Base-by-base conservation (phyloP, 345 rosid genomes). In the Moricandia arvensis region DNA sequence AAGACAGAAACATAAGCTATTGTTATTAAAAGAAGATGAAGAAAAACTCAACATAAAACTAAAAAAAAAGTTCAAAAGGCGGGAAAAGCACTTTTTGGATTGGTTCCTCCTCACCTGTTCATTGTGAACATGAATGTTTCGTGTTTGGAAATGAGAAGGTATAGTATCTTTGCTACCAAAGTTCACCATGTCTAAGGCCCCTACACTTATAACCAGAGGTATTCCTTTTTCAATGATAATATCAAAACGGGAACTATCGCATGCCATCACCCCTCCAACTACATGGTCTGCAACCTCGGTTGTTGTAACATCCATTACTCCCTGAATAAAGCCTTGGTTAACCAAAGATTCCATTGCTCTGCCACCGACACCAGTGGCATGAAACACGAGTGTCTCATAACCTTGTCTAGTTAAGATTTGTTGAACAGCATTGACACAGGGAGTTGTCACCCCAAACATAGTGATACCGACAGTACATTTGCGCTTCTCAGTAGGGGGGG, bases 351-450 rank as follows among this genome's bases (percentile, higher is more conserved):
- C 97, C 98, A 94, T 91, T 8, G 98, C 93, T 77, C 85, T 91
- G 62, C 98, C 98, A 41, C 98, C 98, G 2, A 89, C 84, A 21
- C 97, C 98, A 8, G 96, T 94, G 75, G 98, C 98, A 82, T 94
- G 97, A 72, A 94, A 94, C 77, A 94, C 85, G 74, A 94, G 80
- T 30, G 89, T 85, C 84, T 91, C 98, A n/a, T 80, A 94, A 68
- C 91, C 97, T 83, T 89, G 76, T 72, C 78, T 83, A 5, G 59
- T 76, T 83, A 94, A 82, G 53, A 88, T 84, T 55, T 90, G 87
- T 59, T 85, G 86, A 18, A 91, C 91, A 58, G 85, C 87, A 78
- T 69, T 89, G 7, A 86, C 97, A 66, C 97, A 94, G 1, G 91
- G 84, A 60, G 98, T 94, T 13, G 97, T 94, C 8, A 94, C 97